Evolutionary conservation across 202 grass and related monocot genomes (phyloP), one percentile per base, ranked within the genome.

Genomic region (Setaria italica): DNA sequence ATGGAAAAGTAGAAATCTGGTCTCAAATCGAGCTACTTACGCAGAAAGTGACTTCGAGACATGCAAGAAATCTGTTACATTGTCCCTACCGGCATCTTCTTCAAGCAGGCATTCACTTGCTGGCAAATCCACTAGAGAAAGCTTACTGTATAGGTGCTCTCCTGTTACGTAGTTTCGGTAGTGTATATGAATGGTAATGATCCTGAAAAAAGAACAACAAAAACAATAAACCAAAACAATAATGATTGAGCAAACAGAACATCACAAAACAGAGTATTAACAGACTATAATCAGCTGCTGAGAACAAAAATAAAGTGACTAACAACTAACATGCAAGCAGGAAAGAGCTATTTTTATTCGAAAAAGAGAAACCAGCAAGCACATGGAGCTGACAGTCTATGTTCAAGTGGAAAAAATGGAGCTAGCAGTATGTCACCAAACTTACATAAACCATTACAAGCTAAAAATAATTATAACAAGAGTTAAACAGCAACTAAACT

Each of bases 131-230:
- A 98, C 90, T 72, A 98, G 80, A 88, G 93, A 98, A 58, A 98
- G 91, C 80, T 98, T 98, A 89, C 96, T 98, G 79, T 94, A 95
- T n/a, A 87, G 68, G 80, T 90, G 94, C 90, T 95, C 96, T 80
- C 93, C 88, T 15, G 91, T 95, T 66, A 98, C 80, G 33, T 70
- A 86, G 85, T 99, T 99, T 78, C 88, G 89, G 76, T 92, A 92
- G 86, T 99, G 96, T 84, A 99, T 92, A 86, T 96, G 96, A 80
- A 99, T 99, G 55, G 93, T 96, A 84, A 99, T 67, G 72, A 99
- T 94, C 93, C 96, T 99, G 93, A 66, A 87, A 87, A 45, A 81
- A 87, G 85, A 45, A 81, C 84, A 87, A 77, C 42, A 87, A 64
- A 80, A 71, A 77, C 19, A 74, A 85, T 48, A 20, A 82, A 70